Evolutionary conservation across 805 yeast species (phyloP), one percentile per base, ranked within the genome.

Genomic region (Metschnikowia hibisci): DNA sequence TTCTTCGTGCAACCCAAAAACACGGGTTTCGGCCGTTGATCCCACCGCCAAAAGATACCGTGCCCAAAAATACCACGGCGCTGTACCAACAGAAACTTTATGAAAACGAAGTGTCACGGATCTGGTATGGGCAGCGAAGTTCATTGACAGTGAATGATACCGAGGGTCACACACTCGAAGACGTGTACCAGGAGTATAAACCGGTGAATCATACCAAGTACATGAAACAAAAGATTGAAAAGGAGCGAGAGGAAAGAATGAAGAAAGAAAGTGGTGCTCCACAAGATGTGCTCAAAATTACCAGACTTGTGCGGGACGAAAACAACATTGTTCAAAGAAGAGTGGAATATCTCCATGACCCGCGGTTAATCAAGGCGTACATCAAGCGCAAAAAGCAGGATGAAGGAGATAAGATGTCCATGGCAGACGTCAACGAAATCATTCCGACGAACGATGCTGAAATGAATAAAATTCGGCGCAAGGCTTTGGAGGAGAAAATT

Each of bases 1-100:
- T 91, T 52, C 71, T 90, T 54, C 77, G 90, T 51, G 86, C 96
- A 0, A 87, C 97, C 0, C 95, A 91, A 87, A 93, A 91, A 63
- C 96, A 95, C 57, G 96, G 96, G 1, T 91, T 91, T 63, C 54
- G 58, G 32, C 74, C 75, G 5, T 52, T 65, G 11, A 57, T 66
- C 39, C 60, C 61, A 1, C 66, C 64, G 2, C 64, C 64, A 6
- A 64, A 61, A 41, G 72, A 67, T 35, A 60, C 52, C 33, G 60
- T 62, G 11, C 72, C 73, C 9, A 70, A 70, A 44, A 65, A 62
- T 42, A 66, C 62, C 26, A 67, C 71, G 7, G 73, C 74, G 0
- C 62, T 70, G 4, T 65, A 67, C 48, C 98, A 91, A 62, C 98
- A 91, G 57, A 84, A 83, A 57, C 80, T 93, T 2, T 93, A 93